Base-by-base conservation (phyloP, 164 flowering plant genomes). In the Umbilicus rupestris region DNA sequence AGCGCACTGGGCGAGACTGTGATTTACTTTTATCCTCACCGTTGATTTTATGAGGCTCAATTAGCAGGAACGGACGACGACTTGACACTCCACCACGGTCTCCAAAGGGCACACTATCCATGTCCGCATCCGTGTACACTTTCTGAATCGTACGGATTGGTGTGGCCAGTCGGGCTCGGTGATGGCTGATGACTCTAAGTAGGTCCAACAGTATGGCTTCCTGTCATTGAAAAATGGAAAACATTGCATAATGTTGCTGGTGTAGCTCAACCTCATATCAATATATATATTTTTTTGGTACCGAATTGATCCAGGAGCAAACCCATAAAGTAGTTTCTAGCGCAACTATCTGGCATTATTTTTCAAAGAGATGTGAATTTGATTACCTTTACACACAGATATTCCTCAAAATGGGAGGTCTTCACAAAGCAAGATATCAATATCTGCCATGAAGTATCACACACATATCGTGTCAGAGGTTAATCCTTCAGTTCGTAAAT, bases 71-170 rank as follows among this genome's bases (percentile, higher is more conserved):
- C 2, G 88, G 92, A 19, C 94, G 88, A 49, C 74, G 77, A 30
- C 82, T 45, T 17, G 82, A 74, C 49, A 73, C 76, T 37, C 84
- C 78, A n/a, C 78, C 74, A 59, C 65, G 75, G 47, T 78, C 50
- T 7, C 85, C 68, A 69, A 85, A 92, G 16, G 81, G 74, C 73
- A 82, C 52, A 65, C 76, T 83, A 42, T 89, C 97, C 70, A 85
- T 35, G 71, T 87, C 98, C 5, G 87, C 72, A 30, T 90, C 93
- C 68, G 75, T 82, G 39, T 83, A 84, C 57, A 86, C 72, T 77
- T 90, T 90, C 78, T 90, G 97, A 70, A 93, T 77, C 5, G 97
- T 90, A 37, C 97, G 96, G 65, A 94, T 85, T 39, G 97, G 99
- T 35, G 99, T 91, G 42, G 99, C 97, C 69, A 94, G 88, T 44